Evolutionary conservation across 805 yeast species (phyloP).

Genomic region (Pichia occidentalis): DNA sequence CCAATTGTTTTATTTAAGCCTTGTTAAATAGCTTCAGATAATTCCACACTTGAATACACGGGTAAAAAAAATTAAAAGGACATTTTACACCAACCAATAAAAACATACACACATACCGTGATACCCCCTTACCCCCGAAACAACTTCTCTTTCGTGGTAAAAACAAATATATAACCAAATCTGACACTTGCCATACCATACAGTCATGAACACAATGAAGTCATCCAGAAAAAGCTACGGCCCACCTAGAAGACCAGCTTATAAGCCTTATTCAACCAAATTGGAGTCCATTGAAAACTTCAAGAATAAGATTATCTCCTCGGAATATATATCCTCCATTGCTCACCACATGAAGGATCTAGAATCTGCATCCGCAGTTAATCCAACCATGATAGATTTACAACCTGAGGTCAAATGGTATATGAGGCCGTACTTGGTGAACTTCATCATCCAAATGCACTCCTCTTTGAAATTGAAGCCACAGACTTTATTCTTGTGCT

Average conservation of each 20-base stretch:
- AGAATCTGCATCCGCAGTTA: conserved; percentile 35
- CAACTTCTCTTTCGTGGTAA: too few species aligned
- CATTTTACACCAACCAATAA: too few species aligned
- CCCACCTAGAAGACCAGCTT: conserved; percentile 28
- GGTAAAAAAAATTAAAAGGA: too few species aligned
- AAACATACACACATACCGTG: too few species aligned
- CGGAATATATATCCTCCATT: conserved; percentile 39
- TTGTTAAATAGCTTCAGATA: too few species aligned
- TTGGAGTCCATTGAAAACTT: conserved; percentile 43
- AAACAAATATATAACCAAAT: too few species aligned
- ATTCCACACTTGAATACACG: too few species aligned
- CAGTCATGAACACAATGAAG: not conserved
- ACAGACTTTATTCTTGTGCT: conserved; percentile 62
- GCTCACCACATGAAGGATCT: conserved; percentile 33
- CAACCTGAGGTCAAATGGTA: conserved; percentile 82
- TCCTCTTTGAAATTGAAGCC: conserved; percentile 56
- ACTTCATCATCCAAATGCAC: conserved; percentile 65
- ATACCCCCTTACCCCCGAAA: too few species aligned
- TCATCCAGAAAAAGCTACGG: conserved; percentile 22
- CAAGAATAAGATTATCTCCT: conserved; percentile 36
- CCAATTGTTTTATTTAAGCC: too few species aligned
- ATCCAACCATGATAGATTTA: conserved; percentile 57
- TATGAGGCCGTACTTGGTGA: conserved; percentile 69
- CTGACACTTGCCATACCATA: not conserved
- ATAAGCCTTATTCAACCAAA: conserved; percentile 33